Evolutionary conservation across 495 filamentous ascomycete species (phyloP).

Genomic region (Aspergillus cavernicola): DNA sequence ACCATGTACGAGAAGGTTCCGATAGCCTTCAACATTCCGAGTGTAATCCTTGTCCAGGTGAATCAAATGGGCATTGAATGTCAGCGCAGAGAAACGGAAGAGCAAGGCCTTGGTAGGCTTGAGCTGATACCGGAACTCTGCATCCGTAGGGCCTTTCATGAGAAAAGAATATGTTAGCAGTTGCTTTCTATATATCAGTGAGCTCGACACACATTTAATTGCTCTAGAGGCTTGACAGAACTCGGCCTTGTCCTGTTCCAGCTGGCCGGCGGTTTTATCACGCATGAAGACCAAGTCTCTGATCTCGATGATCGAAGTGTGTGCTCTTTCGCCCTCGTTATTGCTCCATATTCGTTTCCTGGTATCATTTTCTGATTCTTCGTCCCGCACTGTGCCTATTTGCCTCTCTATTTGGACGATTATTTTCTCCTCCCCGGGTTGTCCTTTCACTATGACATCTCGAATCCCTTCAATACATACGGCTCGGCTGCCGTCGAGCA

Average conservation of each 20-base stretch:
- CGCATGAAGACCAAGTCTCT: slow-evolving; percentile 62
- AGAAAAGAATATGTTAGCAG: slow-evolving; percentile 20
- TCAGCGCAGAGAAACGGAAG: slow-evolving; percentile 81
- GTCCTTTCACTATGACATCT: slow-evolving; percentile 55
- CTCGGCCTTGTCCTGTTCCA: slow-evolving; percentile 25
- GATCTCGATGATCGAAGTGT: slow-evolving; percentile 46
- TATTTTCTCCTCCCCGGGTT: slow-evolving; percentile 53
- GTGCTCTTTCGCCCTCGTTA: slow-evolving; percentile 31
- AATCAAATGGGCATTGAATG: slow-evolving; percentile 81
- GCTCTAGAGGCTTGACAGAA: slow-evolving; percentile 26
- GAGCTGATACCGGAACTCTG: slow-evolving; percentile 59
- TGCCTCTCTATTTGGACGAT: slow-evolving; percentile 56
- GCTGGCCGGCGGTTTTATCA: slow-evolving; percentile 32
- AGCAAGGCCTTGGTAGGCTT: slow-evolving; percentile 62
- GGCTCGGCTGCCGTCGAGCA: slow-evolving; percentile 47
- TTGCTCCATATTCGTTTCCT: slow-evolving; percentile 43
- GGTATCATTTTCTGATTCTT: slow-evolving; percentile 32
- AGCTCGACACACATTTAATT: slow-evolving; percentile 35
- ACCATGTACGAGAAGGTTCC: slow-evolving; percentile 76
- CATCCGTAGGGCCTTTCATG: slow-evolving; percentile 32
- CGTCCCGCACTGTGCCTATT: slow-evolving; percentile 36
- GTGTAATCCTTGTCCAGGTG: slow-evolving; percentile 76
- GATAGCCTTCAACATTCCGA: slow-evolving; percentile 66
- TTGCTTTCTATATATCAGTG: slow-evolving; percentile 1
- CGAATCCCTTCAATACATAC: slow-evolving; percentile 64